Evolutionary conservation across 805 yeast genomes (phyloP).

Genomic region (Wickerhamiella galacta): DNA sequence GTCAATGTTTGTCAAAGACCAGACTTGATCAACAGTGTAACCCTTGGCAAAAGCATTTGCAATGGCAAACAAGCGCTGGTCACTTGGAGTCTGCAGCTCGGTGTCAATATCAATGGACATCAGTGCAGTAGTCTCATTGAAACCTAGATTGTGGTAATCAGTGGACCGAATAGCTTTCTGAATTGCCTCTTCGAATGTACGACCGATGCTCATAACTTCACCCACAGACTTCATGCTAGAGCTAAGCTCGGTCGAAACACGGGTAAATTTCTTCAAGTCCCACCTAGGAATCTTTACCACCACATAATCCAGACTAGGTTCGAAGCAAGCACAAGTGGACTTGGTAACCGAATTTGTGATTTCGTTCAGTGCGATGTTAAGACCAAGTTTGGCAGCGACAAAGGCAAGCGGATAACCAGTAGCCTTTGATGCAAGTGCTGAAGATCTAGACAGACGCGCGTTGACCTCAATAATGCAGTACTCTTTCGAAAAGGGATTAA

Average conservation of each 20-base stretch:
- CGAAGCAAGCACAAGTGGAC: conserved; percentile 90
- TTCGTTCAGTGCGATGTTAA: conserved; percentile 81
- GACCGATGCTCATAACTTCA: conserved; percentile 95
- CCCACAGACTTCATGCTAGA: conserved; percentile 98
- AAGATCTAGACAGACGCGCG: conserved; percentile 93
- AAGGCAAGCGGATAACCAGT: conserved; percentile 97
- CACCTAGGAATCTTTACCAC: conserved; percentile 97
- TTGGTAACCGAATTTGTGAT: conserved; percentile 86
- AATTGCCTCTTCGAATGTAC: conserved; percentile 94
- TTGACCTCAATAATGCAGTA: conserved; percentile 96
- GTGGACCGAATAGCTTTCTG: conserved; percentile 95
- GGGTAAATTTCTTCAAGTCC: conserved; percentile 91
- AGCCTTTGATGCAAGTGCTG: conserved; percentile 98
- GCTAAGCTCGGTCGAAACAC: conserved; percentile 73
- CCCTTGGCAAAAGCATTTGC: conserved; percentile 87
- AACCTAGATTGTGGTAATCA: conserved; percentile 90
- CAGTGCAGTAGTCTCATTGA: conserved; percentile 47
- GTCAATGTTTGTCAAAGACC: conserved; percentile 83
- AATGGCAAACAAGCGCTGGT: conserved; percentile 87
- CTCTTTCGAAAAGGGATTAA: conserved; percentile 84
- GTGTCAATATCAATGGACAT: conserved; percentile 84
- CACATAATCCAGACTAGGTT: conserved; percentile 91
- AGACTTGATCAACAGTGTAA: conserved; percentile 80
- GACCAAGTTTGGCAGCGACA: conserved; percentile 92
- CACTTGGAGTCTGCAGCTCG: conserved; percentile 94